A percentile compares a stretch with the other conserved stretches of the same genome.
Evolutionary conservation across 768 basidiomycete species (phyloP).

Genomic region (Podaxis mareebaensis): DNA sequence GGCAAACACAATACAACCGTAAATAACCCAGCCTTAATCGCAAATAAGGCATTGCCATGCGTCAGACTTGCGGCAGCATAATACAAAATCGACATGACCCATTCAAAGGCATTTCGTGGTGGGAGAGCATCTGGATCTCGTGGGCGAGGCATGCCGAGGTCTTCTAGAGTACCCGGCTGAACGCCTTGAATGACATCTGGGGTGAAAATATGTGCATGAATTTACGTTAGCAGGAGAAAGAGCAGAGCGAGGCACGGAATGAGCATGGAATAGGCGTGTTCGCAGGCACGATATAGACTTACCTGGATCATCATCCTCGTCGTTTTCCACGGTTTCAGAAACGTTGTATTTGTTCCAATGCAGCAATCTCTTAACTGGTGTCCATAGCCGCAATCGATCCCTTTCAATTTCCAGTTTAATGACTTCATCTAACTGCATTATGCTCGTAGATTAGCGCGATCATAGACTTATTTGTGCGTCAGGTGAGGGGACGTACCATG

Average conservation of each 20-base stretch:
- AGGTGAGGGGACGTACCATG: slow-evolving; percentile 34
- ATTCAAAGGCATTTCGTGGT: slow-evolving; percentile 60
- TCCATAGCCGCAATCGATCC: slow-evolving; percentile 51
- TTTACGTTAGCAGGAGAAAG: not conserved
- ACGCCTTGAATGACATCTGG: slow-evolving; percentile 58
- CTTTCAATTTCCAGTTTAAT: slow-evolving; percentile 54
- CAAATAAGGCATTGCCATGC: slow-evolving; percentile 65
- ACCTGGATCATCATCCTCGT: slow-evolving; percentile 78
- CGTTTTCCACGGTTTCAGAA: slow-evolving; percentile 40
- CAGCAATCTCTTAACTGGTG: slow-evolving; percentile 46
- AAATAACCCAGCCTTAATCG: slow-evolving; percentile 68
- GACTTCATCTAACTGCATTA: slow-evolving; percentile 57
- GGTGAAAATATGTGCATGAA: not conserved
- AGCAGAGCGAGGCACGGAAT: not conserved
- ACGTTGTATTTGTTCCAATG: slow-evolving; percentile 47
- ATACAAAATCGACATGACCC: slow-evolving; percentile 47
- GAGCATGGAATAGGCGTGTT: not conserved
- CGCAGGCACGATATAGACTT: slow-evolving; percentile 6
- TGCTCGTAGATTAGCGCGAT: not conserved
- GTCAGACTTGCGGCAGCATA: slow-evolving; percentile 38
- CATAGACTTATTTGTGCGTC: not conserved
- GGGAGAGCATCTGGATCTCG: slow-evolving; percentile 79
- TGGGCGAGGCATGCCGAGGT: slow-evolving; percentile 55
- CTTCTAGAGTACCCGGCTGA: slow-evolving; percentile 38
- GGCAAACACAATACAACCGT: slow-evolving; percentile 62